Percentiles rank a stretch among this genome's conserved stretches.
These are phyloP conservation scores for Globisporangium solare DNA, from an alignment of 352 stramenopile species.

Conservation along the genomic window DNA sequence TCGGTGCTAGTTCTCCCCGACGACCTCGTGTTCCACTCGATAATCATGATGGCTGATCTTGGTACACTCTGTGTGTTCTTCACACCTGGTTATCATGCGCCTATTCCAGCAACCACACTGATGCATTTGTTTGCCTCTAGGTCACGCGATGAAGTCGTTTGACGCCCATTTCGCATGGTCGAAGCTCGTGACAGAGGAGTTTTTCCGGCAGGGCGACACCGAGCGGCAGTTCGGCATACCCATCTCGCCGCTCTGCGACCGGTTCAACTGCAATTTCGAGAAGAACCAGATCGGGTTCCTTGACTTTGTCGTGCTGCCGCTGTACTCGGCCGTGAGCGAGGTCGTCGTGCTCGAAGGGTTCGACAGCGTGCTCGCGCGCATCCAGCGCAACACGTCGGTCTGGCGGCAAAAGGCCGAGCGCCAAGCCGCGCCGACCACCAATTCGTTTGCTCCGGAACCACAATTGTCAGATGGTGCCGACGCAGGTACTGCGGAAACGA, in stretches of 20 bases:
- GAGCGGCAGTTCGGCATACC: slow-evolving; percentile 50
- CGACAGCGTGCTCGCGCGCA: slow-evolving; percentile 37
- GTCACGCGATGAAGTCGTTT: slow-evolving; percentile 64
- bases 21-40: slow-evolving; percentile 54
- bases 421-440: not conserved
- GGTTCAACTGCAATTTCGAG: slow-evolving; percentile 42
- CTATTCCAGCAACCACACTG: not conserved
- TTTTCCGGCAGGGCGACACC: slow-evolving; percentile 60
- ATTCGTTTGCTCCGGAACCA: no score
- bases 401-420: slow-evolving; percentile 31
- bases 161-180: slow-evolving; percentile 53
- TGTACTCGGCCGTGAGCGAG: slow-evolving; percentile 46
- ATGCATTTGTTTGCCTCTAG: slow-evolving; percentile 1
- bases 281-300: slow-evolving; percentile 72
- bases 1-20: slow-evolving; percentile 22
- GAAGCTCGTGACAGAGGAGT: slow-evolving; percentile 58
- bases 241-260: slow-evolving; percentile 66
- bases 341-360: slow-evolving; percentile 45
- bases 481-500: not conserved
- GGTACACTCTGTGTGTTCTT: slow-evolving; percentile 11
- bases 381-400: slow-evolving; percentile 40
- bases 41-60: slow-evolving; percentile 78
- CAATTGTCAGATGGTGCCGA: not conserved
- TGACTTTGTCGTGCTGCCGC: slow-evolving; percentile 66
- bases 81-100: not conserved